A percentile compares a stretch with the other conserved stretches of the same genome.
These are phyloP conservation scores for Tricharina praecox DNA, from an alignment of 495 filamentous ascomycete genomes.

Conservation along the genomic window DNA sequence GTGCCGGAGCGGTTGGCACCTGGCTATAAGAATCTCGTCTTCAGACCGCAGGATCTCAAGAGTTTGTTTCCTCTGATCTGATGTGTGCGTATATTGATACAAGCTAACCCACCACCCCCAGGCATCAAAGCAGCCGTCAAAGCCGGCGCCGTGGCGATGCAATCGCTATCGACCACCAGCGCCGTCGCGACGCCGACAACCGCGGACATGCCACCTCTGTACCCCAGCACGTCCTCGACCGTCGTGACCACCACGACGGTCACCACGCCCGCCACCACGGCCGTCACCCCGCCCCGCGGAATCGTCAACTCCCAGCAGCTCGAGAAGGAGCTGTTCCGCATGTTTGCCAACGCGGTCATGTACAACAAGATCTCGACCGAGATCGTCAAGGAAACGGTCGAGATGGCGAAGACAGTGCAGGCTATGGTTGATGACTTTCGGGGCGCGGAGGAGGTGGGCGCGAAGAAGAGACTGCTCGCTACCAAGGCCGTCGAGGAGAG, in stretches of 20 bases:
- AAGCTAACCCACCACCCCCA: conserved; percentile 7
- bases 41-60: conserved; percentile 77
- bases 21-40: conserved; percentile 73
- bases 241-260: conserved; percentile 47
- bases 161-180: conserved; percentile 24
- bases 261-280: conserved; percentile 50
- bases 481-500: not conserved
- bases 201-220: not conserved
- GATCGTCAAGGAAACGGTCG: conserved; percentile 24
- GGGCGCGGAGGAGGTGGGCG: conserved; percentile 22
- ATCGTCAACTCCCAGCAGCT: conserved; percentile 91
- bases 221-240: not conserved
- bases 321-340: conserved; percentile 88
- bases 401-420: conserved; percentile 29
- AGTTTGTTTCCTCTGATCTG: conserved; percentile 6
- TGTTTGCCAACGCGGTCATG: conserved; percentile 97
- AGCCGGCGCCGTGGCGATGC: conserved; percentile 35
- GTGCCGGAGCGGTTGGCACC: conserved; percentile 72
- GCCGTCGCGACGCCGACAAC: conserved; percentile 33
- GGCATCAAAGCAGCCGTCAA: conserved; percentile 59
- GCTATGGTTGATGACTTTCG: conserved; percentile 39
- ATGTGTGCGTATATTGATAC: not conserved
- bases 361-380: conserved; percentile 45
- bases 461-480: conserved; percentile 19
- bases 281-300: conserved; percentile 56